Base-by-base conservation (phyloP, 345 rosid genomes). In the Arabis hirsuta region DNA sequence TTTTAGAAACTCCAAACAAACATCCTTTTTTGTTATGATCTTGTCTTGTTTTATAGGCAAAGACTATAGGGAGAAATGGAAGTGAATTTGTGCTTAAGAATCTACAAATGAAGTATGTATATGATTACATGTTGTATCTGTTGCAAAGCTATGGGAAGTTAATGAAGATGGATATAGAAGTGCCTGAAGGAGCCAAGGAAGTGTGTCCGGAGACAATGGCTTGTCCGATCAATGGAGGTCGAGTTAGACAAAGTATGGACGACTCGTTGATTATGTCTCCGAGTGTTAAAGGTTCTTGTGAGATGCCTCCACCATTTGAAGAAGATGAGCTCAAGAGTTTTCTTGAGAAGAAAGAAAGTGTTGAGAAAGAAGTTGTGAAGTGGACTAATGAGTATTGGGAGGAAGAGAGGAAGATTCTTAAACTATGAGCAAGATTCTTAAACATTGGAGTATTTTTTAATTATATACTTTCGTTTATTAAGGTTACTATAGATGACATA, bases 71-170 rank as follows among this genome's bases (percentile, higher is more conserved):
- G 7, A 68, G 52, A 51, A 72, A 62, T 3, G 84, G 78, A 42
- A 77, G 82, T 74, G 65, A 36, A 4, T 84, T 77, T 50, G 53
- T 77, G 12, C 56, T 41, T 39, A 78, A 82, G 56, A 72, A 77
- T 43, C 52, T 82, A 45, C 73, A 80, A 55, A 81, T 84, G 81
- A 67, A 80, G 13, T 29, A 73, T 11, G 82, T 86, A 67, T 86
- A 82, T 54, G 86, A 79, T 72, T 84, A 82, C 76, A 81, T 82
- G 88, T 80, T 81, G 34, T 79, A 82, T 73, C 8, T 81, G 4
- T 55, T 86, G 26, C 82, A 65, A 8, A 78, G 77, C 69, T 80
- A 80, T 7, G 83, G 82, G 13, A 84, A 82, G 72, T 81, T 82
- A 6, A 46, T 82, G 68, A 81, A 55, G 55, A 79, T 59, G 69